phyloP scores from a whole-genome alignment of 2,329 filamentous ascomycete genomes.

The Spiromastix sp. region DNA sequence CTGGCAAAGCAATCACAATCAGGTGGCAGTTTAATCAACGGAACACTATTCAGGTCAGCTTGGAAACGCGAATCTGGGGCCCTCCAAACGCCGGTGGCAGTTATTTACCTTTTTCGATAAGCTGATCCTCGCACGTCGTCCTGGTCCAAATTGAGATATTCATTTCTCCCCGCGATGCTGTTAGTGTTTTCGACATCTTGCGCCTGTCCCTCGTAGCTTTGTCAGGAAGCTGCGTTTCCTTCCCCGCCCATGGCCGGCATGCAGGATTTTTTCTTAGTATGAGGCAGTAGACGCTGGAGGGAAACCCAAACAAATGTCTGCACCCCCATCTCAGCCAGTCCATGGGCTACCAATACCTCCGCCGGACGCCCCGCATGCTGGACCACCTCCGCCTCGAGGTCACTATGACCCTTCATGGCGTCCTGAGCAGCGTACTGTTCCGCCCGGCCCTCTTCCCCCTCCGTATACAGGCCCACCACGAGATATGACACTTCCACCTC shows the following conservation, averaged over 20 bases:
- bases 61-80: background rate
- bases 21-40: no score
- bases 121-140: background rate
- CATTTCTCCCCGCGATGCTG: conserved; percentile 1
- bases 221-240: background rate
- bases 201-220: background rate
- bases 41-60: no score
- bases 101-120: background rate
- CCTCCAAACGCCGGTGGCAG: background rate
- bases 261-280: conserved; percentile 6
- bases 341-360: conserved; percentile 1
- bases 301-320: conserved; percentile 6
- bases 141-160: background rate
- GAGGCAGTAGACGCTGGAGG: conserved; percentile 8
- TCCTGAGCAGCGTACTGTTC: no score
- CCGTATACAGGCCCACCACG: no score
- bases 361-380: no score
- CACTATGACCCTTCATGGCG: background rate
- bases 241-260: background rate
- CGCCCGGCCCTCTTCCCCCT: no score
- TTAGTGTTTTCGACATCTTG: background rate
- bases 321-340: conserved; percentile 4
- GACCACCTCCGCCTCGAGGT: conserved; percentile 1
- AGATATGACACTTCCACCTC: no score
- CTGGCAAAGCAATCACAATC: no score